A percentile compares a stretch with the other conserved stretches of the same genome.
Conservation (phyloP, 805 yeast genomes). For the Starmerella bombicola region DNA sequence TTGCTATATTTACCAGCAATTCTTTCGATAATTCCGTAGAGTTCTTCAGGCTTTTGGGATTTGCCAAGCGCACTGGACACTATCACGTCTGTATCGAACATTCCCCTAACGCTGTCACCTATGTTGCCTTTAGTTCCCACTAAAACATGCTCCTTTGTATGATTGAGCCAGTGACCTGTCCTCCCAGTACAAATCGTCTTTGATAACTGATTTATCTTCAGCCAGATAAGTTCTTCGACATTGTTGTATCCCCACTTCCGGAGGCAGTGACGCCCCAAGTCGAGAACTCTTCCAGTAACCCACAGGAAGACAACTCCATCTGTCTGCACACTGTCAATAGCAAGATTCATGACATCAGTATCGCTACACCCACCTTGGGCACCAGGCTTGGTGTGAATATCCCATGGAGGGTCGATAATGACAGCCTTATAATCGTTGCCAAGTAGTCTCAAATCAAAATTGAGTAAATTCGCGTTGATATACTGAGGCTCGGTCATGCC, state of each 20-base stretch:
- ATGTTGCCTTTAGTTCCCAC: constrained; percentile 88
- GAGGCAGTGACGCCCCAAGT: constrained; percentile 68
- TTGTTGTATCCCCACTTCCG: constrained; percentile 71
- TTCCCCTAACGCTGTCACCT: constrained; percentile 30
- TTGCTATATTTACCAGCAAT: constrained; percentile 65
- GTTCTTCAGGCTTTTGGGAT: constrained; percentile 82
- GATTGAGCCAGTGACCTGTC: constrained; percentile 95
- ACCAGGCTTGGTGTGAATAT: constrained; percentile 64
- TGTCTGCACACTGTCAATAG: constrained; percentile 57
- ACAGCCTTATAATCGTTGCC: constrained; percentile 71
- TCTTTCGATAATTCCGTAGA: constrained; percentile 74
- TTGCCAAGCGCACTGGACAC: constrained; percentile 81
- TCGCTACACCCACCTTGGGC: constrained; percentile 36
- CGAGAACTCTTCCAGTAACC: constrained; percentile 94
- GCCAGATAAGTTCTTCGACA: constrained; percentile 77
- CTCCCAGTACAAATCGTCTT: constrained; percentile 89
- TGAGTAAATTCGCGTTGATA: constrained; percentile 74
- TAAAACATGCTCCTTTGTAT: constrained; percentile 79
- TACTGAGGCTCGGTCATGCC: constrained; percentile 42
- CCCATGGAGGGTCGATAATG: constrained; percentile 94
- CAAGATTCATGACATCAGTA: constrained; percentile 53
- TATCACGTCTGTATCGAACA: constrained; percentile 58
- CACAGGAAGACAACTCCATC: constrained; percentile 77
- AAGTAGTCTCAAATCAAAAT: constrained; percentile 52
- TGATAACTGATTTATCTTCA: constrained; percentile 75